Evolutionary conservation across 805 yeast genomes (phyloP), one percentile per base, ranked within the genome.

Genomic region (Starmerella khaoyaiensis): DNA sequence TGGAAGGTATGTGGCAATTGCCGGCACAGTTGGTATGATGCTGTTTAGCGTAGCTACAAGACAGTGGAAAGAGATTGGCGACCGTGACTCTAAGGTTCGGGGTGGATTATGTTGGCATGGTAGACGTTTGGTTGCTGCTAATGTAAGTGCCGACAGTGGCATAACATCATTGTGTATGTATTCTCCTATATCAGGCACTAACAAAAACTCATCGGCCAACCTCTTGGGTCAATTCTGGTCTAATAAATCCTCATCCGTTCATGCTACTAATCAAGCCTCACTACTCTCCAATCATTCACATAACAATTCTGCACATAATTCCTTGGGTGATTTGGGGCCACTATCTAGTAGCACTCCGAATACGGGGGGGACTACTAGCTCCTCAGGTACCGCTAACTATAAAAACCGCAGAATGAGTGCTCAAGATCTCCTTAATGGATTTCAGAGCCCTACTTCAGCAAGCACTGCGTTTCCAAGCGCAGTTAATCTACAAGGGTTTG

Each of bases 1-100:
- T 44, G 75, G 75, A 9, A 52, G 63, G 33, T 59, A 58, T 42
- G 56, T 69, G 14, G 73, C 74, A 17, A 55, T 71, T 14, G 66
- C 73, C 5, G 76, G 76, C 0, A 55, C 60, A 17, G 50, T 54
- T 19, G 74, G 73, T 17, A 59, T 70, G 12, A 52, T 66, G 19
- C 58, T 68, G 31, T 68, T 64, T 46, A 57, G 62, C 33, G 36
- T 60, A 10, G 42, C 53, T 24, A 54, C 63, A 1, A 61, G 65
- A n/a, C 57, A 58, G 24, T 71, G 75, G 75, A 69, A 65, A 45
- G 51, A 58, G 36, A 55, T 69, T 31, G 61, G 53, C 9, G 60
- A 53, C 47, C 55, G 64, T 50, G 49, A 49, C 29, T 19, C 58
- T 52, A 38, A 55, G 54, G 45, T 56, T 55, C 18, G 64, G 44